Conservation (phyloP, 345 rosid genomes). For the Kernera saxatilis region DNA sequence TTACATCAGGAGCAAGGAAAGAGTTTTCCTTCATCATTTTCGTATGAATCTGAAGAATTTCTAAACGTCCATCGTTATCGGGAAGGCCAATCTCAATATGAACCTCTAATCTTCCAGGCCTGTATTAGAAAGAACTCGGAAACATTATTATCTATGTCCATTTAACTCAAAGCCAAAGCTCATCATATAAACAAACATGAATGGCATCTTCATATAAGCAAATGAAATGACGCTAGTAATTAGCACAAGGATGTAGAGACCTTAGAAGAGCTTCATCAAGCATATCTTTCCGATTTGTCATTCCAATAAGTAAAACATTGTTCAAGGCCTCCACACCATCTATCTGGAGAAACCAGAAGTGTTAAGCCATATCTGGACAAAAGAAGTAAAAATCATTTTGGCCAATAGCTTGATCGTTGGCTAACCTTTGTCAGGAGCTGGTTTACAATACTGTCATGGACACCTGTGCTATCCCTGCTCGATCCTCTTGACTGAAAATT, state of each 20-base stretch:
- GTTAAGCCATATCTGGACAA: not conserved
- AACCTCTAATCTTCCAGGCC: conserved; percentile 92
- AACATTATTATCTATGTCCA: not conserved
- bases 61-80: conserved; percentile 78
- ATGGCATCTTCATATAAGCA: too few species aligned
- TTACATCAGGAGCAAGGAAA: conserved; percentile 78
- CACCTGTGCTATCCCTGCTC: conserved; percentile 86
- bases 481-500: conserved; percentile 86
- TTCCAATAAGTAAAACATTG: conserved; percentile 91
- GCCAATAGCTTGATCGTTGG: not conserved
- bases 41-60: conserved; percentile 88
- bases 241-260: conserved; percentile 34
- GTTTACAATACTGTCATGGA: conserved; percentile 86
- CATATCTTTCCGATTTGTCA: conserved; percentile 93
- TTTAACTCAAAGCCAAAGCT: not conserved
- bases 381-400: not conserved
- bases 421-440: conserved; percentile 92
- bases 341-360: conserved; percentile 41
- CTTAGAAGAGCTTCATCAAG: conserved; percentile 96
- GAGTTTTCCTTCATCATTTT: conserved; percentile 89
- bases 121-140: conserved; percentile 20
- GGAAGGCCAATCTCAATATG: conserved; percentile 96
- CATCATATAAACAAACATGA: too few species aligned
- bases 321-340: conserved; percentile 94
- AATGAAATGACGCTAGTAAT: too few species aligned